phyloP scores from a whole-genome alignment of 441 rosid genomes.

The Populus tomentosa region DNA sequence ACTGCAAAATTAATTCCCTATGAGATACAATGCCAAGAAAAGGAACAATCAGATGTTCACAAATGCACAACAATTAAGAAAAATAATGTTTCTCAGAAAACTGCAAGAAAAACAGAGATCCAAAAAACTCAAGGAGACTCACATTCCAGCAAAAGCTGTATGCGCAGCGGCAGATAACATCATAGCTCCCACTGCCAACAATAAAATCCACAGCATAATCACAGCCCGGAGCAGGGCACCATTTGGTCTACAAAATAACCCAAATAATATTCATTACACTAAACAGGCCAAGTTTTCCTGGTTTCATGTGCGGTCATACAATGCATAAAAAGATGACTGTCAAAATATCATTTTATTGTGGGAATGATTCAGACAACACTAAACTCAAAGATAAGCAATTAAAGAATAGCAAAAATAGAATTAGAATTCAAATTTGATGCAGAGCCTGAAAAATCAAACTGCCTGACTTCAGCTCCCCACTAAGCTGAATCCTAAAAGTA shows the following conservation, averaged over 20 bases:
- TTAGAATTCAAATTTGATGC: background rate
- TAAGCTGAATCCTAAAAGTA: background rate
- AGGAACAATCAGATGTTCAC: background rate
- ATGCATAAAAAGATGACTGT: background rate
- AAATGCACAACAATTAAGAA: background rate
- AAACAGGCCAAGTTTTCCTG: background rate
- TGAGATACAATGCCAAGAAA: background rate
- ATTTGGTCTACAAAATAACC: constrained; percentile 63
- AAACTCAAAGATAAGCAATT: background rate
- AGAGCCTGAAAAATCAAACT: background rate
- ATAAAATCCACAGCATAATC: constrained; percentile 75
- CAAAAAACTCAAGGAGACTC: constrained; percentile 27
- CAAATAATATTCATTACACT: constrained; percentile 4
- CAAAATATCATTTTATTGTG: background rate
- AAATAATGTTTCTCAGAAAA: background rate
- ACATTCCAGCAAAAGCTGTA: constrained; percentile 93
- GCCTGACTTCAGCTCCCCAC: background rate
- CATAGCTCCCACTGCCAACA: constrained; percentile 70
- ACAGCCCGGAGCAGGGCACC: constrained; percentile 99
- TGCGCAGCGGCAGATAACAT: constrained; percentile 72
- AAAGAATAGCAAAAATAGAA: background rate
- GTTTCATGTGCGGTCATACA: background rate
- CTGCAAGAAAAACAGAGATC: background rate
- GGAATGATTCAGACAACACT: background rate
- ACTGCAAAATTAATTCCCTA: constrained; percentile 39